phyloP scores from a whole-genome alignment of 768 basidiomycete species.

The Pisolithus sp. region DNA sequence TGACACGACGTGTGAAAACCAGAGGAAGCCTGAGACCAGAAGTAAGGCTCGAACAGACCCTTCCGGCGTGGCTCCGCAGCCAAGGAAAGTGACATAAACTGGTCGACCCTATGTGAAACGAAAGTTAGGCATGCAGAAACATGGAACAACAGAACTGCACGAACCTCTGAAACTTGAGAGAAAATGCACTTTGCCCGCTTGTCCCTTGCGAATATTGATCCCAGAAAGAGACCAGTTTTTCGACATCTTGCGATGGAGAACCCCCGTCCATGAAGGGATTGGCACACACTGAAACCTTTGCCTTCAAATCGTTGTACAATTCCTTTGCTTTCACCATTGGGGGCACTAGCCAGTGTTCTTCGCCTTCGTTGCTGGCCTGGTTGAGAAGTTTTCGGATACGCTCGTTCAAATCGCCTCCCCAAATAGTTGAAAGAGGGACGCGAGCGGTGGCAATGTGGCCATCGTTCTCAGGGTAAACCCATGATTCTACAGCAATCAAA shows the following conservation, averaged over 20 bases:
- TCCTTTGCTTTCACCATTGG: slow-evolving; percentile 36
- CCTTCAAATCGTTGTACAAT: slow-evolving; percentile 49
- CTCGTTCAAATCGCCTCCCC: slow-evolving; percentile 57
- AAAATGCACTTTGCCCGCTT: slow-evolving; percentile 36
- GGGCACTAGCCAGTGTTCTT: slow-evolving; percentile 38
- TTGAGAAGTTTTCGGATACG: slow-evolving; percentile 43
- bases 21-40: slow-evolving; percentile 49
- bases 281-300: slow-evolving; percentile 46
- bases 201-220: slow-evolving; percentile 35
- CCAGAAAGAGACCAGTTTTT: slow-evolving; percentile 54
- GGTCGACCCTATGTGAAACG: slow-evolving; percentile 47
- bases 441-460: slow-evolving; percentile 21
- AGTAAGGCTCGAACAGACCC: slow-evolving; percentile 71
- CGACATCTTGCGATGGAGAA: slow-evolving; percentile 41
- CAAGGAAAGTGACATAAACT: slow-evolving; percentile 72
- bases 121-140: neutral
- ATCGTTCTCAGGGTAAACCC: slow-evolving; percentile 47
- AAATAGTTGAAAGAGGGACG: slow-evolving; percentile 52
- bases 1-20: slow-evolving; percentile 35
- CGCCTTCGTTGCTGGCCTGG: slow-evolving; percentile 39
- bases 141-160: slow-evolving; percentile 15
- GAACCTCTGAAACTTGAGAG: slow-evolving; percentile 58
- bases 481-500: slow-evolving; percentile 54
- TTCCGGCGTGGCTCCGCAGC: slow-evolving; percentile 70
- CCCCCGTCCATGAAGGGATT: slow-evolving; percentile 31